phyloP scores from a whole-genome alignment of 2,329 filamentous ascomycete species.

The Phyllosticta paracitricarpa region DNA sequence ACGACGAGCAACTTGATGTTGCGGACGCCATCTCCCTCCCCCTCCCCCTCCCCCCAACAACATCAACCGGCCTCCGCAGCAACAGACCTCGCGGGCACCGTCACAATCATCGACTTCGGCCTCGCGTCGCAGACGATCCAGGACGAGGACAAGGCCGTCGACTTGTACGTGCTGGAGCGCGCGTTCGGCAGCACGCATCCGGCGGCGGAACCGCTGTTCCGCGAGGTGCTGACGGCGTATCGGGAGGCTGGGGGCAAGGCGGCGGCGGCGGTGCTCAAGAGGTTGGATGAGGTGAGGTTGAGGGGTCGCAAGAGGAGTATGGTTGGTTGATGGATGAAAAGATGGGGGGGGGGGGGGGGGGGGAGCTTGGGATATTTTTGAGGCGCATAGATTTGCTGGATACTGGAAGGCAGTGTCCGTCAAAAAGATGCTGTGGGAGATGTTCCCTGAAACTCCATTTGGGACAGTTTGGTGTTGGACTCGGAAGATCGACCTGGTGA shows the following conservation, averaged over 20 bases:
- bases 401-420: no score
- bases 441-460: no score
- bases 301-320: constrained; percentile 94
- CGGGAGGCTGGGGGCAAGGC: constrained; percentile 59
- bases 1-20: constrained; percentile 98
- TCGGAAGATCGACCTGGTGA: no score
- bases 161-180: constrained; percentile 89
- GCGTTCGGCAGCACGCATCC: constrained; percentile 95
- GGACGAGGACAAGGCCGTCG: constrained; percentile 90
- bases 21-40: constrained; percentile 19
- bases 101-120: constrained; percentile 91
- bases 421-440: no score
- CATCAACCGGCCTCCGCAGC: background rate
- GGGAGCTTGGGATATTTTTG: no score
- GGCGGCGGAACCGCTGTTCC: constrained; percentile 66
- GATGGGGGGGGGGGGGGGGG: no score
- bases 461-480: no score
- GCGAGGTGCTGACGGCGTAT: constrained; percentile 66
- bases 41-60: background rate
- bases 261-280: constrained; percentile 62
- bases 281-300: constrained; percentile 84
- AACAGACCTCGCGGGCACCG: constrained; percentile 50
- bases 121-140: constrained; percentile 70
- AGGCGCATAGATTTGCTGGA: no score
- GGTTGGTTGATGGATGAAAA: constrained; percentile 55